These are phyloP conservation scores for Penicillium subrubescens DNA, from an alignment of 495 filamentous ascomycete species.

Conservation along the genomic window DNA sequence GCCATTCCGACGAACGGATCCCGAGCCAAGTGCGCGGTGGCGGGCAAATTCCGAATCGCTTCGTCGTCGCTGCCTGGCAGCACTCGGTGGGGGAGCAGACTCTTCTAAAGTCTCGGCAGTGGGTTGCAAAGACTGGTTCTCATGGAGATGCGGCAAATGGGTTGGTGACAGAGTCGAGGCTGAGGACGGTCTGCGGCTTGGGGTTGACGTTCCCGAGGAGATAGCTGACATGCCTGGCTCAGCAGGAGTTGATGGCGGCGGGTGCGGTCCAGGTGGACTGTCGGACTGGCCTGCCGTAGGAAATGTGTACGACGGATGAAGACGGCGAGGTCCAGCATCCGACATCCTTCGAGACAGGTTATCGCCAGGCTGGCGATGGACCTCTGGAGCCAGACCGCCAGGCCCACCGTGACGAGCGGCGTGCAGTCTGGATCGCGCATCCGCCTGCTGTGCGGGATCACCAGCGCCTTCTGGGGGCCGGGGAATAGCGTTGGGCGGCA, in stretches of 20 bases:
- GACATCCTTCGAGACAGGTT: conserved; percentile 39
- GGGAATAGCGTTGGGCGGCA: conserved; percentile 56
- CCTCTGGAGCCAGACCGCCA: conserved; percentile 51
- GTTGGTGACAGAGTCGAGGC: conserved; percentile 49
- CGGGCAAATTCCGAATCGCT: conserved; percentile 66
- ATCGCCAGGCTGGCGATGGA: conserved; percentile 43
- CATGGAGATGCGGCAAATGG: conserved; percentile 37
- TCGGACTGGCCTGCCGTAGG: conserved; percentile 52
- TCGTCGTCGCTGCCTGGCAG: conserved; percentile 55
- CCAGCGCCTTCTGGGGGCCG: conserved; percentile 40
- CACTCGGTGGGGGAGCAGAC: conserved; percentile 24
- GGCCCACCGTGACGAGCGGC: conserved; percentile 53
- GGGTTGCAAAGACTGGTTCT: conserved; percentile 38
- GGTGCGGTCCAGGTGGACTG: conserved; percentile 62
- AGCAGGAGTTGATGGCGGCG: conserved; percentile 71
- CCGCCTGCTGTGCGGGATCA: conserved; percentile 36
- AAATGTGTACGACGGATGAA: conserved; percentile 24
- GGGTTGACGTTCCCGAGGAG: conserved; percentile 59
- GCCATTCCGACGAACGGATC: conserved; percentile 64
- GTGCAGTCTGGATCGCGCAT: conserved; percentile 51
- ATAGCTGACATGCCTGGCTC: conserved; percentile 60
- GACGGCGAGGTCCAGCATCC: conserved; percentile 36
- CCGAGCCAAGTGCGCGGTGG: conserved; percentile 60
- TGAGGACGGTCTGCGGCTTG: conserved; percentile 55
- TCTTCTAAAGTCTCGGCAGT: conserved; percentile 33